Percentiles rank a stretch among this genome's conserved stretches.
phyloP scores from a whole-genome alignment of 352 stramenopile genomes.

The Globisporangium apiculatum region DNA sequence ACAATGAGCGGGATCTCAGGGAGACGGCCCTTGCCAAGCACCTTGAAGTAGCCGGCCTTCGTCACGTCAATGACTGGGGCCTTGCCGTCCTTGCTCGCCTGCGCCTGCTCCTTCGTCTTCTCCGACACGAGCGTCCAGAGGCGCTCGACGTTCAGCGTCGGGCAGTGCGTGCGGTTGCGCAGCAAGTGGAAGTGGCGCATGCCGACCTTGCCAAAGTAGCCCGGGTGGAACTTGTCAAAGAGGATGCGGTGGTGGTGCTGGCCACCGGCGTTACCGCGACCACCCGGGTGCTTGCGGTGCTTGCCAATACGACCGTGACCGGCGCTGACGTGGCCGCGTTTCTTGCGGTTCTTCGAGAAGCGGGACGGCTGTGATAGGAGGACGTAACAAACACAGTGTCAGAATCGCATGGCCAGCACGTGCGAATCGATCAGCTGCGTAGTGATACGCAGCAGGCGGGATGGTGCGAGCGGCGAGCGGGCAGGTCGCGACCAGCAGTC shows the following conservation, averaged over 20 bases:
- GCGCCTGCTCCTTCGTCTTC: slow-evolving; percentile 96
- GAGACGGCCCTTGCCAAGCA: slow-evolving; percentile 99
- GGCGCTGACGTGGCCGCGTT: slow-evolving; percentile 98
- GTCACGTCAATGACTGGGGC: slow-evolving; percentile 99
- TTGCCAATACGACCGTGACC: slow-evolving; percentile 99
- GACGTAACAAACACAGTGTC: not conserved
- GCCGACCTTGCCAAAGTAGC: slow-evolving; percentile 99
- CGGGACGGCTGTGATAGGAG: slow-evolving; percentile 49
- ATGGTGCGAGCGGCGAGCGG: too few relatives aligned
- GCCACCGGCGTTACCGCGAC: slow-evolving; percentile 99
- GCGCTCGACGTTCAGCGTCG: slow-evolving; percentile 99
- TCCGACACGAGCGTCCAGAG: slow-evolving; percentile 98
- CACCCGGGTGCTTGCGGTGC: slow-evolving; percentile 99
- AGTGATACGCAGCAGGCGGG: too few relatives aligned
- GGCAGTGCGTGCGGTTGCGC: slow-evolving; percentile 95
- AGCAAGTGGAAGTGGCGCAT: slow-evolving; percentile 99
- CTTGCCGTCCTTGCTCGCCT: slow-evolving; percentile 93
- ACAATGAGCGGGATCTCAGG: slow-evolving; percentile 97
- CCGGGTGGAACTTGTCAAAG: slow-evolving; percentile 99
- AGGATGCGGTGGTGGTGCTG: slow-evolving; percentile 99
- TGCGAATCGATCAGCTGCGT: too few relatives aligned
- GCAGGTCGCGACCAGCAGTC: too few relatives aligned
- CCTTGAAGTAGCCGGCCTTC: slow-evolving; percentile 98
- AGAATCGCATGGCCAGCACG: not conserved
- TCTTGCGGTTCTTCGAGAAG: slow-evolving; percentile 99